A percentile compares a stretch with the other conserved stretches of the same genome.
phyloP scores from a whole-genome alignment of 2,329 filamentous ascomycete genomes.

The Pezicula carpinea region DNA sequence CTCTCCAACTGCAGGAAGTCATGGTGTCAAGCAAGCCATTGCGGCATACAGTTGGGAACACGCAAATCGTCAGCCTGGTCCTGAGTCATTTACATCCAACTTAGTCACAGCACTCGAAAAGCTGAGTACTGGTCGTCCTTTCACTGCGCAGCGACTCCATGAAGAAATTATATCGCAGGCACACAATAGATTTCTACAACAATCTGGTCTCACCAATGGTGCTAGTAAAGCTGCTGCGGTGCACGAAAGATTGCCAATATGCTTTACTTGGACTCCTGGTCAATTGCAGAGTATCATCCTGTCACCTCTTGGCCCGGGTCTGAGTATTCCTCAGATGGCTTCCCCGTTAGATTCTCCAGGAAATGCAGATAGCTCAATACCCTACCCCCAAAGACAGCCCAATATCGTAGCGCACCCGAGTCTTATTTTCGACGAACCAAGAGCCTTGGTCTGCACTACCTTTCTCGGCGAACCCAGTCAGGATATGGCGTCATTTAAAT shows the following conservation, averaged over 20 bases:
- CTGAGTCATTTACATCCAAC: slow-evolving; percentile 54
- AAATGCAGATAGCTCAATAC: slow-evolving; percentile 17
- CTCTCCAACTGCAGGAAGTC: slow-evolving; percentile 42
- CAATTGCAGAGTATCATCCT: slow-evolving; percentile 50
- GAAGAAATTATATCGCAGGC: slow-evolving; percentile 43
- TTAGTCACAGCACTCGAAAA: slow-evolving; percentile 51
- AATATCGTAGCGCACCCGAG: slow-evolving; percentile 23
- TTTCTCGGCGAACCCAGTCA: slow-evolving; percentile 62
- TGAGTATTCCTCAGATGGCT: slow-evolving; percentile 28
- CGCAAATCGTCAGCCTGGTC: slow-evolving; percentile 36
- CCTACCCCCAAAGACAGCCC: slow-evolving; percentile 16
- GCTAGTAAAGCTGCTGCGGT: slow-evolving; percentile 29
- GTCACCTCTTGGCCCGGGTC: slow-evolving; percentile 28
- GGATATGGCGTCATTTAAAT: slow-evolving; percentile 62
- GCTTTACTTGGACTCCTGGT: slow-evolving; percentile 51
- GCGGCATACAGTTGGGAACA: slow-evolving; percentile 55
- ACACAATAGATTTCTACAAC: slow-evolving; percentile 37
- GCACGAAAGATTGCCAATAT: slow-evolving; percentile 39
- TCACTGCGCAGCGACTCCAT: slow-evolving; percentile 50
- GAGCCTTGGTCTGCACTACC: slow-evolving; percentile 62
- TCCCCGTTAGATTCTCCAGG: slow-evolving; percentile 25
- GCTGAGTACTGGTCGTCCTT: slow-evolving; percentile 48
- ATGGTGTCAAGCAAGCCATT: slow-evolving; percentile 58
- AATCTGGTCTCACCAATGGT: slow-evolving; percentile 42
- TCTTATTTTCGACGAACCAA: slow-evolving; percentile 56